Evolutionary conservation across 306 rosid genomes (phyloP).

Genomic region (cucumber (Cucumis sativus)): DNA sequence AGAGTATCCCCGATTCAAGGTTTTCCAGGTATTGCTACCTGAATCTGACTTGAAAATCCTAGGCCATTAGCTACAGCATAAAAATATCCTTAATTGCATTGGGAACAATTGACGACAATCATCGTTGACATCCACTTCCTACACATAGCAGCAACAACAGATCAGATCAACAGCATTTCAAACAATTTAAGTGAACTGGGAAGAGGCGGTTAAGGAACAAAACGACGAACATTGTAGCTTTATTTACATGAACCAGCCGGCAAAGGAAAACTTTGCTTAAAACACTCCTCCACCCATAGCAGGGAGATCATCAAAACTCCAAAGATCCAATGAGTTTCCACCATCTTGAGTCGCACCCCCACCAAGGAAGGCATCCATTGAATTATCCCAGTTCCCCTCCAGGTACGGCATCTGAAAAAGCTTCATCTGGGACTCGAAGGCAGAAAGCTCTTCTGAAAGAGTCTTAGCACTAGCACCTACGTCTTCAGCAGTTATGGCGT

Average conservation of each 20-base stretch:
- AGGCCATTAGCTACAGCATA: neutral
- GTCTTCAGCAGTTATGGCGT: slow-evolving; percentile 13
- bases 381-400: slow-evolving; percentile 57
- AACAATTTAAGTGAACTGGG: neutral
- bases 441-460: slow-evolving; percentile 61
- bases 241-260: slow-evolving; percentile 56
- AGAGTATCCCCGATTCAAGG: neutral
- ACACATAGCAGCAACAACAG: neutral
- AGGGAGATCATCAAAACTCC: slow-evolving; percentile 76
- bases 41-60: neutral
- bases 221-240: slow-evolving; percentile 67
- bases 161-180: slow-evolving; percentile 1
- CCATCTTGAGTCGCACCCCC: slow-evolving; percentile 50
- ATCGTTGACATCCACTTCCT: neutral
- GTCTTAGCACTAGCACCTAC: slow-evolving; percentile 35
- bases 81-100: neutral
- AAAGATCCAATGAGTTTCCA: slow-evolving; percentile 52
- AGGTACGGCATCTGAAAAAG: slow-evolving; percentile 46
- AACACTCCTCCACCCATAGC: slow-evolving; percentile 35
- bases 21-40: neutral
- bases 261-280: slow-evolving; percentile 25
- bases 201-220: neutral
- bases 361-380: slow-evolving; percentile 38
- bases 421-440: slow-evolving; percentile 61
- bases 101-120: neutral